Evolutionary conservation across 108 stramenopile species (phyloP).

Genomic region (Cylindrotheca closterium): DNA sequence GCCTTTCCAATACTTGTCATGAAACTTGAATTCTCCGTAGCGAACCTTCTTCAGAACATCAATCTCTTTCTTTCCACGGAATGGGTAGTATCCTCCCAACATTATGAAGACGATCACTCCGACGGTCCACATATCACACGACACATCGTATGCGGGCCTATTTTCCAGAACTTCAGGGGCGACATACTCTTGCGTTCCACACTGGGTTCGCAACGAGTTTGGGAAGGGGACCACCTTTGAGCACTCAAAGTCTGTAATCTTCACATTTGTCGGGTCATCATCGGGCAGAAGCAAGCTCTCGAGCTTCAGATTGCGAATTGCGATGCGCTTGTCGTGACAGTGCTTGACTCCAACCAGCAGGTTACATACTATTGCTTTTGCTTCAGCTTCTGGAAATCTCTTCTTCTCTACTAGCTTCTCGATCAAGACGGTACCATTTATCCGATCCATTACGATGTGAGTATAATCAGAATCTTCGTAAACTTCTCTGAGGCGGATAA

Average conservation of each 20-base stretch:
- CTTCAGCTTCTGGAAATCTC: constrained; percentile 83
- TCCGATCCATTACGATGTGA: constrained; percentile 64
- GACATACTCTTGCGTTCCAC: constrained; percentile 91
- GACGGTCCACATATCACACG: constrained; percentile 90
- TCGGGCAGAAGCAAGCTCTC: constrained; percentile 78
- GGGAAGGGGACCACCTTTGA: constrained; percentile 71
- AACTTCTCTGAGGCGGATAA: constrained; percentile 61
- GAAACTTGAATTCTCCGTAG: constrained; percentile 66
- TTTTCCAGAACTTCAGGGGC: constrained; percentile 82
- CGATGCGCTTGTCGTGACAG: constrained; percentile 73
- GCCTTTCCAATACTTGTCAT: constrained; percentile 59
- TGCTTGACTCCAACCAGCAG: constrained; percentile 67
- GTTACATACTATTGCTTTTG: constrained; percentile 62
- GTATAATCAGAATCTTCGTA: constrained; percentile 60
- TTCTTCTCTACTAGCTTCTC: constrained; percentile 72
- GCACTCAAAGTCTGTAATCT: constrained; percentile 95
- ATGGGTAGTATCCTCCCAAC: constrained; percentile 70
- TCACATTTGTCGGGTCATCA: constrained; percentile 71
- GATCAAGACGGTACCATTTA: constrained; percentile 91
- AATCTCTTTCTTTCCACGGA: constrained; percentile 52
- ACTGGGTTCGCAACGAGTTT: constrained; percentile 71
- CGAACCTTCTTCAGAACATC: constrained; percentile 65
- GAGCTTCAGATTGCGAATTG: constrained; percentile 90
- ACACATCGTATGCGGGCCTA: constrained; percentile 74
- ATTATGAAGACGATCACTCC: constrained; percentile 92